Evolutionary conservation across 257 asterid species (phyloP).

Genomic region (Solanum habrochaites): DNA sequence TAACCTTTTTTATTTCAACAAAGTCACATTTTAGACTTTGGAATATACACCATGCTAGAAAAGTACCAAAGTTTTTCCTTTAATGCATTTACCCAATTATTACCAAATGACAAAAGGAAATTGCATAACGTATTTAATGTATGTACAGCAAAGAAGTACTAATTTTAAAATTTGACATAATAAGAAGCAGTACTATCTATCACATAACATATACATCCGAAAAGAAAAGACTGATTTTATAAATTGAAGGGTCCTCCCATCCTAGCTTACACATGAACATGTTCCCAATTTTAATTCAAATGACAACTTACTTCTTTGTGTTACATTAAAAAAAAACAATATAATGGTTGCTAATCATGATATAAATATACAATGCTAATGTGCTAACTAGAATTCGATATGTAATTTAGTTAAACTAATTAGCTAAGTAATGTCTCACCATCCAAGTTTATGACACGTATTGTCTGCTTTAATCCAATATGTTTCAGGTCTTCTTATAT

Average conservation of each 20-base stretch:
- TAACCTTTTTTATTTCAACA: slow-evolving; percentile 17
- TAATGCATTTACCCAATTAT: not conserved
- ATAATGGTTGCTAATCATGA: not conserved
- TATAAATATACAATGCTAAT: not conserved
- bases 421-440: not conserved
- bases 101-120: not conserved
- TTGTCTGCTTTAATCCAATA: not conserved
- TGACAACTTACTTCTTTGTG: not conserved
- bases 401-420: no score
- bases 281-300: not conserved
- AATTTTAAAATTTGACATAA: not conserved
- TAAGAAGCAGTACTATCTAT: no score
- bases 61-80: slow-evolving; percentile 2
- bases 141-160: not conserved
- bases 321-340: not conserved
- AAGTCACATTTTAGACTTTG: slow-evolving; percentile 14
- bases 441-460: not conserved
- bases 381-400: not conserved
- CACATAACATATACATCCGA: no score
- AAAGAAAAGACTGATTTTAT: no score
- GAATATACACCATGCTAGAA: slow-evolving; percentile 13
- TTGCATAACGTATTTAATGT: not conserved
- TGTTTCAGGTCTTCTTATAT: not conserved
- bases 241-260: not conserved
- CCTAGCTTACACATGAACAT: not conserved